A percentile compares a stretch with the other conserved stretches of the same genome.
These are phyloP conservation scores for Manihot esculenta DNA, from an alignment of 441 rosid genomes.

Conservation along the genomic window DNA sequence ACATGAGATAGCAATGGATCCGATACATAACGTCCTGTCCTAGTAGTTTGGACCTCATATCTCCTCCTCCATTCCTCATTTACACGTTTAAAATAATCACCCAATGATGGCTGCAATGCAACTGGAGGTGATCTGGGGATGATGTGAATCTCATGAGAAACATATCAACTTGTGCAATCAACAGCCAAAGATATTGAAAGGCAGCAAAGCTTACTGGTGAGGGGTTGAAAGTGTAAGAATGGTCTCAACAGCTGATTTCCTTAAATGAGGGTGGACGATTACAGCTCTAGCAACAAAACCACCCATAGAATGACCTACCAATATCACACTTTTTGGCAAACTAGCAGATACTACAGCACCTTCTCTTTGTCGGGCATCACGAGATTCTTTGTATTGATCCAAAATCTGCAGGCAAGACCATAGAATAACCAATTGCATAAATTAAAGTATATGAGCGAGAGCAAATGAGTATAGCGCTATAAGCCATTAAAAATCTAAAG, in stretches of 20 bases:
- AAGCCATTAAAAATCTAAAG: neutral
- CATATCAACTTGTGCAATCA: constrained; percentile 22
- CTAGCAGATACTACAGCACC: constrained; percentile 66
- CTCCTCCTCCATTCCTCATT: constrained; percentile 87
- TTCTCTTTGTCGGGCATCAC: constrained; percentile 63
- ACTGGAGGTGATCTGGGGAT: constrained; percentile 91
- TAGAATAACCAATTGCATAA: constrained; percentile 8
- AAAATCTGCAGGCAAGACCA: constrained; percentile 59
- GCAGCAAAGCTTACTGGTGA: constrained; percentile 70
- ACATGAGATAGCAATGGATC: constrained; percentile 72
- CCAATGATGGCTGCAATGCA: constrained; percentile 95
- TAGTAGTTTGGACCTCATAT: constrained; percentile 57
- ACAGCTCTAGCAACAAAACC: constrained; percentile 99
- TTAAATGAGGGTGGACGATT: constrained; percentile 69
- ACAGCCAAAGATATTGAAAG: constrained; percentile 21
- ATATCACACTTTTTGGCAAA: constrained; percentile 79
- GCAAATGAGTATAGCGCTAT: constrained; percentile 1
- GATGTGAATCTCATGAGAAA: constrained; percentile 28
- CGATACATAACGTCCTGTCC: constrained; percentile 48
- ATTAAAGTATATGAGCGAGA: neutral
- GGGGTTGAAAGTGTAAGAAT: constrained; percentile 92
- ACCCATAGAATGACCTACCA: constrained; percentile 99
- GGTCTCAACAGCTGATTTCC: constrained; percentile 82
- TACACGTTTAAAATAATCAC: constrained; percentile 72
- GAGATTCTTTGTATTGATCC: constrained; percentile 84